A percentile compares a stretch with the other conserved stretches of the same genome.
phyloP scores from a whole-genome alignment of 2,329 filamentous ascomycete genomes.

The Calonectria hawksworthii region DNA sequence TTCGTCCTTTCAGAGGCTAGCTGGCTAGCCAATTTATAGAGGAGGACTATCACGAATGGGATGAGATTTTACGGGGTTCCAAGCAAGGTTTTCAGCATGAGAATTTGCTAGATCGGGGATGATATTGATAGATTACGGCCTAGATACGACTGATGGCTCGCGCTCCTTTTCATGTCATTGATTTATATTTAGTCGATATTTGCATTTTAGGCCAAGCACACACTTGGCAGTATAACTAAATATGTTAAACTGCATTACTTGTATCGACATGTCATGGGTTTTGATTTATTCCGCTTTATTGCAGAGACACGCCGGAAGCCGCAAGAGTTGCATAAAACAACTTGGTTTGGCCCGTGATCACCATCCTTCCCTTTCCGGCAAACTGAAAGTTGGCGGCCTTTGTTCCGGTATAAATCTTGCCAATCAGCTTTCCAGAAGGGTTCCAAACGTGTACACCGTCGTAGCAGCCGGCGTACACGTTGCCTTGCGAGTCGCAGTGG shows the following conservation, averaged over 20 bases:
- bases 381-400: constrained; percentile 62
- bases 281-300: background rate
- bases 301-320: constrained; percentile 34
- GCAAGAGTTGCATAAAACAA: constrained; percentile 50
- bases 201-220: background rate
- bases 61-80: background rate
- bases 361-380: constrained; percentile 52
- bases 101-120: background rate
- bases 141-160: background rate
- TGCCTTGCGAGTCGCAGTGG: constrained; percentile 67
- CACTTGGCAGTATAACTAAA: background rate
- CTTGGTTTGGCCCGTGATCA: constrained; percentile 53
- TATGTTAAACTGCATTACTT: background rate
- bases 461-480: constrained; percentile 66
- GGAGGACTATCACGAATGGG: background rate
- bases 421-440: constrained; percentile 60
- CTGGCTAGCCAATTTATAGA: background rate
- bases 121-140: background rate
- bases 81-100: background rate
- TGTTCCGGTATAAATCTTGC: constrained; percentile 68
- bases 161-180: background rate
- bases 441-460: constrained; percentile 66
- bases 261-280: background rate
- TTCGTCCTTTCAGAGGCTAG: background rate
- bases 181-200: background rate